A percentile compares a stretch with the other conserved stretches of the same genome.
Evolutionary conservation across 495 filamentous ascomycete genomes (phyloP).

Genomic region (Hypoxylon crocopeplum): DNA sequence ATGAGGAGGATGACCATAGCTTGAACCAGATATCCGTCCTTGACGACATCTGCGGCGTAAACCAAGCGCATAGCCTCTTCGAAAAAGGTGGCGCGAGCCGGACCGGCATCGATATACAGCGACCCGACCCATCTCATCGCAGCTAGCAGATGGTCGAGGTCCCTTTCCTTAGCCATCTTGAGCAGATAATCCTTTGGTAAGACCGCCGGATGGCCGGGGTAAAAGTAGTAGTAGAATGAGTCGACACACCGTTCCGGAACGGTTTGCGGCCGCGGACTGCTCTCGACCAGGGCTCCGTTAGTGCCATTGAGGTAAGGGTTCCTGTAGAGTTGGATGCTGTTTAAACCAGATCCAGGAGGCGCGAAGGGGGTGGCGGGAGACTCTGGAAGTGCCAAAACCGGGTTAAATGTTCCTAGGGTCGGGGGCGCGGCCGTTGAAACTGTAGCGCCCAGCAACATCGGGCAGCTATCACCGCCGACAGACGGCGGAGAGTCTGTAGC

Average conservation of each 20-base stretch:
- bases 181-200: slow-evolving; percentile 57
- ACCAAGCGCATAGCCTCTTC: slow-evolving; percentile 63
- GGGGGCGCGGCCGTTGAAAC: slow-evolving; percentile 35
- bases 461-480: slow-evolving; percentile 47
- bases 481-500: slow-evolving; percentile 55
- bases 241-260: slow-evolving; percentile 60
- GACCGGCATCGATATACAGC: slow-evolving; percentile 61
- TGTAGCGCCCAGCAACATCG: slow-evolving; percentile 52
- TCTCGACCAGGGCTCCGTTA: slow-evolving; percentile 39
- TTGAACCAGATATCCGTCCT: slow-evolving; percentile 76
- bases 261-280: slow-evolving; percentile 42
- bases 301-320: slow-evolving; percentile 45
- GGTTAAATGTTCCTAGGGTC: slow-evolving; percentile 44
- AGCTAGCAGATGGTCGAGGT: slow-evolving; percentile 55
- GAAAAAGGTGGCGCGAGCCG: slow-evolving; percentile 58
- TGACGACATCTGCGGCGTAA: slow-evolving; percentile 55
- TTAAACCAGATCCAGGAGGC: slow-evolving; percentile 38
- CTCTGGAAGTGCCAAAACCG: slow-evolving; percentile 46
- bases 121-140: slow-evolving; percentile 76
- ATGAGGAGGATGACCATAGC: slow-evolving; percentile 78
- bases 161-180: slow-evolving; percentile 51
- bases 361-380: slow-evolving; percentile 49
- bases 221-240: slow-evolving; percentile 68
- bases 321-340: slow-evolving; percentile 46
- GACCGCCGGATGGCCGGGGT: slow-evolving; percentile 72